Evolutionary conservation across 169 alveolate genomes (phyloP).

Genomic region (Plasmodium malariae): DNA sequence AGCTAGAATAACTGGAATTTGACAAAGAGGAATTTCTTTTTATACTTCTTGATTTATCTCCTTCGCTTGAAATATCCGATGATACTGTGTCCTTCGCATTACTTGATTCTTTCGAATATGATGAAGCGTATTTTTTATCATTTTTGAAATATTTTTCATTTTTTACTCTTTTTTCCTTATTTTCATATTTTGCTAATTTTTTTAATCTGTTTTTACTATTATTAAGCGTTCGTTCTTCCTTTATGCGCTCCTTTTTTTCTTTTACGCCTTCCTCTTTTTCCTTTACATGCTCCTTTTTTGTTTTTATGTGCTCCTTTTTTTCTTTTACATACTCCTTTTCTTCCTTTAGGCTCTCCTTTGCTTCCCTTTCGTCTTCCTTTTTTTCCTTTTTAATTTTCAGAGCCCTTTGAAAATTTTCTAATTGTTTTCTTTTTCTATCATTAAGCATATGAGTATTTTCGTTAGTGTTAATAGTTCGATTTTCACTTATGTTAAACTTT

Average conservation of each 20-base stretch:
- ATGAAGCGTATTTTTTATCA: not conserved
- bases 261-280: not conserved
- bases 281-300: not conserved
- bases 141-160: too few relatives aligned
- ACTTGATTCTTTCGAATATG: not conserved
- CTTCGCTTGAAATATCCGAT: too few relatives aligned
- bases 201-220: too few relatives aligned
- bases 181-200: not conserved
- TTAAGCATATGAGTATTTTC: slow-evolving; percentile 74
- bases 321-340: not conserved
- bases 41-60: too few relatives aligned
- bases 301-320: not conserved
- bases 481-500: not conserved
- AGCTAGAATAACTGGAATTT: too few relatives aligned
- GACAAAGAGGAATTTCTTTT: too few relatives aligned
- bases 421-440: slow-evolving; percentile 70
- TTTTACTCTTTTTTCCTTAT: not conserved
- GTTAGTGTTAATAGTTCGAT: slow-evolving; percentile 19
- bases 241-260: not conserved
- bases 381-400: slow-evolving; percentile 47
- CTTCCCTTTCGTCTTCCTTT: not conserved
- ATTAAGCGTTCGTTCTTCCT: too few relatives aligned
- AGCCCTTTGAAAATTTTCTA: slow-evolving; percentile 54
- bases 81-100: not conserved
- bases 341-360: not conserved